Evolutionary conservation across 1,139 yeast species (phyloP), one percentile per base, ranked within the genome.

Genomic region (Yamadazyma taylorii): DNA sequence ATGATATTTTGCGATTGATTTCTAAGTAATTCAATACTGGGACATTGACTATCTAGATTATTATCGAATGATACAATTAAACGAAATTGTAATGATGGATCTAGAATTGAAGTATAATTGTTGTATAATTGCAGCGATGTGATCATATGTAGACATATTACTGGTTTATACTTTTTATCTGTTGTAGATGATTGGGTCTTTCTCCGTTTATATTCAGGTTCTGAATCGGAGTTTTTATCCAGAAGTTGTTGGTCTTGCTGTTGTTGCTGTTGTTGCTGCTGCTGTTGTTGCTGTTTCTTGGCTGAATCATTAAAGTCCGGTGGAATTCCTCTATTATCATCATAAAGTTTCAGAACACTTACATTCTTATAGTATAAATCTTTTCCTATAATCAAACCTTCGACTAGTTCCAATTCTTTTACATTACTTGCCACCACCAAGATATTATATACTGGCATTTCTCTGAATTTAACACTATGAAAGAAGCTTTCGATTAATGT

Each of bases 371-470:
- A 81, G 41, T 69, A 66, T 21, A 80, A 56, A 27, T 66, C 58
- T 50, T 83, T 78, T 0, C 92, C 92, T 21, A 83, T 65, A 14
- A 83, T 56, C 17, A 81, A 60, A 0, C 87, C 83, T 53, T 85
- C 94, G 3, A 85, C 67, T 30, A 83, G 60, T 50, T 85, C 94
- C 49, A 85, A 58, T 52, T 84, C 92, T 49, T 82, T 80, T 24
- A 81, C 71, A 46, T 71, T 75, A 29, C 74, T 73, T 0, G 87
- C 81, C 4, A 81, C 74, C n/a, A 84, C 68, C 30, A 79, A 60
- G 16, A 81, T 52, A 27, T 72, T 58, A 29, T 47, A 45, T 5
- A 40, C 40, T 4, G 40, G 39, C 11, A 26, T 12, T 10, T 47
- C 42, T 6, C 41, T 32, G 34, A 45, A 45, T 7, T 50, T 50